Evolutionary conservation across 176 grass and related monocot genomes (phyloP).

Genomic region (Elymus sibiricus): DNA sequence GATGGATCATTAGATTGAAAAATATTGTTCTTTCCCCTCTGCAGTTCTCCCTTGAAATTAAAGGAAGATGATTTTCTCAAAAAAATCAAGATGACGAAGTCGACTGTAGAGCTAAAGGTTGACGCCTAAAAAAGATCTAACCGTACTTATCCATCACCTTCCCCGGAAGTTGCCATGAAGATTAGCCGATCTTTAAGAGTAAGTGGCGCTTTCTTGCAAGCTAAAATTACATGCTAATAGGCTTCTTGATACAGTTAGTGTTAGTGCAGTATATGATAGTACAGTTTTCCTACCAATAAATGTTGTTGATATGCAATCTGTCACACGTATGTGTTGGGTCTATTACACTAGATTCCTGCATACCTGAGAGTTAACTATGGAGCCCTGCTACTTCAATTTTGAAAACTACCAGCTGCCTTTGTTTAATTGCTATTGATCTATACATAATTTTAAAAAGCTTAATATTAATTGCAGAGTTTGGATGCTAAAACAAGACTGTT

Average conservation of each 20-base stretch:
- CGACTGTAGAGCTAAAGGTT: too few relatives aligned
- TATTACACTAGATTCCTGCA: background rate
- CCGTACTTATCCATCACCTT: constrained; percentile 59
- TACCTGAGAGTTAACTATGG: background rate
- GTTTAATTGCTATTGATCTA: background rate
- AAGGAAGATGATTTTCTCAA: constrained; percentile 91
- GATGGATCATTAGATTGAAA: background rate
- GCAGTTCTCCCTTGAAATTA: constrained; percentile 83
- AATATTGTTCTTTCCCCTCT: background rate
- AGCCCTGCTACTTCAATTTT: background rate
- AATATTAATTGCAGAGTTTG: constrained; percentile 79
- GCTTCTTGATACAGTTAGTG: background rate
- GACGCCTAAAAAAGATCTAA: constrained; percentile 55
- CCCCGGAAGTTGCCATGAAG: constrained; percentile 85
- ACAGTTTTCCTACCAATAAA: background rate
- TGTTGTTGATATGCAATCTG: background rate
- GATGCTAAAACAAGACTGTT: constrained; percentile 98
- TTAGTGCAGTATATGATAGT: background rate
- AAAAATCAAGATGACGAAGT: too few relatives aligned
- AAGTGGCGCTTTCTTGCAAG: constrained; percentile 16
- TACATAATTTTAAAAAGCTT: constrained; percentile 38
- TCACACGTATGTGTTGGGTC: background rate
- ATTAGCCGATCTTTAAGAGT: constrained; percentile 80
- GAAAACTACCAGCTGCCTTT: background rate
- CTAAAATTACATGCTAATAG: background rate